These are phyloP conservation scores for Curvularia eragrostidis DNA, from an alignment of 2,329 filamentous ascomycete genomes.

Conservation along the genomic window DNA sequence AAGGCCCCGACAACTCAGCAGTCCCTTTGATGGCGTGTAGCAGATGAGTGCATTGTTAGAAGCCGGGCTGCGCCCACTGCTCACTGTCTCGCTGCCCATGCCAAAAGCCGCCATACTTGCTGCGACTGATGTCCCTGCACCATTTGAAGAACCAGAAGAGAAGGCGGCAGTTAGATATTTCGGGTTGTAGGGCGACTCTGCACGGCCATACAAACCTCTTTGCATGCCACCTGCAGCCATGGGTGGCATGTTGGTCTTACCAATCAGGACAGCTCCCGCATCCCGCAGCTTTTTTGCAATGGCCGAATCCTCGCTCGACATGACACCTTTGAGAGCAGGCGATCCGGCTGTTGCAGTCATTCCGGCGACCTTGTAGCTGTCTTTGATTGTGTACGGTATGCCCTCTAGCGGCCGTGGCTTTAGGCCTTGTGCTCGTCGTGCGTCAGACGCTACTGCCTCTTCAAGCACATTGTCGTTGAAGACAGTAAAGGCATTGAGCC, in stretches of 20 bases:
- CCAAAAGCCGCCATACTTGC: constrained; percentile 62
- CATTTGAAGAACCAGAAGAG: constrained; percentile 65
- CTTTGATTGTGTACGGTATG: constrained; percentile 65
- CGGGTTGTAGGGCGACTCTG: constrained; percentile 63
- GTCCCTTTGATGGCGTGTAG: constrained; percentile 62
- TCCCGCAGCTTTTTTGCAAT: constrained; percentile 57
- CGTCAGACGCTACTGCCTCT: constrained; percentile 58
- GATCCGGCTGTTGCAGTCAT: constrained; percentile 63
- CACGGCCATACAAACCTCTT: constrained; percentile 62
- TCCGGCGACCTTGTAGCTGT: constrained; percentile 62
- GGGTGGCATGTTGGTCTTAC: constrained; percentile 66
- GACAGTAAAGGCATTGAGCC: constrained; percentile 58
- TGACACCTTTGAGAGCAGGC: constrained; percentile 59
- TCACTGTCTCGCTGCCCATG: constrained; percentile 63
- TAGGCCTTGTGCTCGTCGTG: constrained; percentile 50
- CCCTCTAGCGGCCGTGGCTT: constrained; percentile 57
- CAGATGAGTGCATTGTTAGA: constrained; percentile 64
- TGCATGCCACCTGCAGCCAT: constrained; percentile 67
- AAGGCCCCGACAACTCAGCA: constrained; percentile 60
- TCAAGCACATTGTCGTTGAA: constrained; percentile 56
- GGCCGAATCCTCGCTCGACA: constrained; percentile 61
- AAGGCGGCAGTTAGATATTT: constrained; percentile 63
- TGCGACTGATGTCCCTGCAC: constrained; percentile 59
- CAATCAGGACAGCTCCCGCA: constrained; percentile 61
- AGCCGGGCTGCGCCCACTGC: constrained; percentile 63